Base-by-base conservation (phyloP, 805 yeast genomes). In the Scheffersomyces spartinae region DNA sequence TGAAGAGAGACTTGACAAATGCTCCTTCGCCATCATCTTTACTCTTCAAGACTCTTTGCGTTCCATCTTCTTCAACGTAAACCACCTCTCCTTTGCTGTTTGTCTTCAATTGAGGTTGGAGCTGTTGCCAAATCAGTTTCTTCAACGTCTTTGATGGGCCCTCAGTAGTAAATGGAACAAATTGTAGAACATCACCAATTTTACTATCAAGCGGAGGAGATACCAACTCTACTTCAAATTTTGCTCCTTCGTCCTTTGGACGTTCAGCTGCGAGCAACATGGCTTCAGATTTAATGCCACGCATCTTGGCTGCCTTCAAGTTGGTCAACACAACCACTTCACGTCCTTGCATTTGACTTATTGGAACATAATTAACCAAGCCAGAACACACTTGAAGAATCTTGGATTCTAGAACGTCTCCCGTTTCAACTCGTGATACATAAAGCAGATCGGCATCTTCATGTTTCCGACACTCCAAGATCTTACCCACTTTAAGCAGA, bases 231-330 rank as follows among this genome's bases (percentile, higher is more conserved):
- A 71, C 72, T 14, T 34, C 34, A 1, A 31, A 18, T 2, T 28
- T 32, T 2, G 35, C 47, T 6, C 24, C 34, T 5, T 19, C 29
- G 0, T 26, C 18, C 9, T 31, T 44, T 17, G 31, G 35, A 13
- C n/a, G n/a, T n/a, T 44, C 68, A 2, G 80, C 74, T n/a, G 82
- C 81, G 12, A 76, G 40, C 1, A 76, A 39, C 83, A 76, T 76
- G 0, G 78, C 81, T 34, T 73, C 70, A 2, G 80, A 72, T 20
- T 40, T 43, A 12, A 67, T 61, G 1, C 83, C 83, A 33, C 82
- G 51, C 67, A 76, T 65, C 40, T 72, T 73, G 7, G 72, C 59
- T 3, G 74, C 66, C 36, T 74, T 75, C 44, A 76, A 45, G 38
- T 76, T 76, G 5, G 65, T 59, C 12, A 74, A 54, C 2, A 76